Percentiles rank a stretch among this genome's conserved stretches.
These are phyloP conservation scores for Betula pendula DNA, from an alignment of 306 rosid species.

Conservation along the genomic window DNA sequence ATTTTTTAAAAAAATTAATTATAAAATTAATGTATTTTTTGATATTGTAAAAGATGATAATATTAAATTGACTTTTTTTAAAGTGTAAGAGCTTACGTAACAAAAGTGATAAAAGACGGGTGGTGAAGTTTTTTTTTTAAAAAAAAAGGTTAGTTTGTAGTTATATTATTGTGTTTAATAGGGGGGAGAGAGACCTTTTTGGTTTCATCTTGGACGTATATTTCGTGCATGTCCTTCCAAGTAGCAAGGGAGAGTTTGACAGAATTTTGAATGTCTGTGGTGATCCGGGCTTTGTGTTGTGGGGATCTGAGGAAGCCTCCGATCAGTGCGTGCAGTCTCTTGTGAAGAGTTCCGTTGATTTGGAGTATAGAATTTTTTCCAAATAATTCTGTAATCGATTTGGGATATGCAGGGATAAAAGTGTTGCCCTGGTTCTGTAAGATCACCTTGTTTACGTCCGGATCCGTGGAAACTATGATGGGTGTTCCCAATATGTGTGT, in stretches of 20 bases:
- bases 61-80: too few species aligned
- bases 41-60: too few species aligned
- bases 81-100: too few species aligned
- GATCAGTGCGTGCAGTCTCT: conserved; percentile 64
- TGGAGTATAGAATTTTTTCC: conserved; percentile 75
- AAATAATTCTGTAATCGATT: conserved; percentile 72
- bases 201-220: conserved; percentile 70
- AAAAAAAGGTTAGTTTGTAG: too few species aligned
- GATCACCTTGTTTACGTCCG: conserved; percentile 76
- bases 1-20: too few species aligned
- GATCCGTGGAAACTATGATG: conserved; percentile 78
- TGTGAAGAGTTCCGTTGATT: conserved; percentile 63
- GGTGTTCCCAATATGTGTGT: conserved; percentile 77
- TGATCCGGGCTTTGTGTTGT: conserved; percentile 63
- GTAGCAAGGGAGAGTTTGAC: conserved; percentile 55
- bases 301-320: conserved; percentile 69
- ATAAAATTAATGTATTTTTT: too few species aligned
- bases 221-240: conserved; percentile 43
- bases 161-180: neutral
- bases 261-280: conserved; percentile 52
- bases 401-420: conserved; percentile 89
- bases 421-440: conserved; percentile 71
- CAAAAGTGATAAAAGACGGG: too few species aligned
- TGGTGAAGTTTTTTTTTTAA: too few species aligned
- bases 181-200: conserved; percentile 48